phyloP scores from a whole-genome alignment of 2,329 filamentous ascomycete species.

The Fusarium camptoceras region DNA sequence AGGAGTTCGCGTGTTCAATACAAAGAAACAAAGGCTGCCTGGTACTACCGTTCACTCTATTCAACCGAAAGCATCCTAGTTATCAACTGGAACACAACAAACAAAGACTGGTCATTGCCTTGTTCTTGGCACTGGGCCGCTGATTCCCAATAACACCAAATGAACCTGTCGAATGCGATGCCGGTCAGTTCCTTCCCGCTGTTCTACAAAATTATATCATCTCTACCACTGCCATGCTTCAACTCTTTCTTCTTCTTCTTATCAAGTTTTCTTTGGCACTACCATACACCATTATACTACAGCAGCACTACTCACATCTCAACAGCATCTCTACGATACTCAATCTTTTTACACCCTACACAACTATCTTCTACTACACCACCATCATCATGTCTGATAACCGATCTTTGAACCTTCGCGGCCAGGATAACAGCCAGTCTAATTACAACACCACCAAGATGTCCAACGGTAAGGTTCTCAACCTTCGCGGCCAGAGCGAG shows the following conservation, averaged over 20 bases:
- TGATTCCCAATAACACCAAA: background rate
- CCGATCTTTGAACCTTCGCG: background rate
- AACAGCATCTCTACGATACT: background rate
- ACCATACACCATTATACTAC: background rate
- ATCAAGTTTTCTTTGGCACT: background rate
- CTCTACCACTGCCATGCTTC: background rate
- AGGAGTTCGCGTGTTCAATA: background rate
- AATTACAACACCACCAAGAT: background rate
- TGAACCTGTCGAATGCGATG: background rate
- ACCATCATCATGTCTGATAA: background rate
- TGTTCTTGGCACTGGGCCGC: background rate
- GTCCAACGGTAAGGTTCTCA: background rate
- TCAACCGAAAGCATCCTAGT: background rate
- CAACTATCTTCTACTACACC: background rate
- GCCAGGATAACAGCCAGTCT: background rate
- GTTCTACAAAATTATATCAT: background rate
- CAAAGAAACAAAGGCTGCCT: background rate
- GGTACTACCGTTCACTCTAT: background rate
- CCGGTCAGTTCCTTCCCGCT: background rate
- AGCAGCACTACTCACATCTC: background rate
- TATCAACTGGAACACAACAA: background rate
- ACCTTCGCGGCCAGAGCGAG: background rate
- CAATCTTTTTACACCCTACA: background rate
- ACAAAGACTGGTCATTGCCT: background rate
- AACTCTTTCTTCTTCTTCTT: background rate